A percentile compares a stretch with the other conserved stretches of the same genome.
These are phyloP conservation scores for Brassica cretica DNA, from an alignment of 345 rosid species.

Conservation along the genomic window DNA sequence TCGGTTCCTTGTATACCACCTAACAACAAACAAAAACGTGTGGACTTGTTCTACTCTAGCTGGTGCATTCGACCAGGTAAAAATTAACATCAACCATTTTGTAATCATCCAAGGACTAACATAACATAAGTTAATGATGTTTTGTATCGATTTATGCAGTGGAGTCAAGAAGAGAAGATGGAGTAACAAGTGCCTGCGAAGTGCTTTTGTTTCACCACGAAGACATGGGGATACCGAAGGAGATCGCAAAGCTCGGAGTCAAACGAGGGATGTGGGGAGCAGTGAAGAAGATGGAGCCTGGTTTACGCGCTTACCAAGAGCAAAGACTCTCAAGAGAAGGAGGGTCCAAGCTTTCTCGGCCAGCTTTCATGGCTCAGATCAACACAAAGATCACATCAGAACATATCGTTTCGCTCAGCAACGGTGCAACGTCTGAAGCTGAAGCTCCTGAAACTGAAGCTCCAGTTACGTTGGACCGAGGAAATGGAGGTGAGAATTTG, in stretches of 20 bases:
- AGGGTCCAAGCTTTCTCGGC: conserved; percentile 45
- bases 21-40: conserved; percentile 59
- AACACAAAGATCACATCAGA: conserved; percentile 55
- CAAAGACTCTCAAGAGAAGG: conserved; percentile 46
- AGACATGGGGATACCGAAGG: conserved; percentile 88
- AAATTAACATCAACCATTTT: not conserved
- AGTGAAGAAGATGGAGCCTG: conserved; percentile 82
- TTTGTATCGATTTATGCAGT: conserved; percentile 38
- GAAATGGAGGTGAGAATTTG: conserved; percentile 42
- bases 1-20: conserved; percentile 53
- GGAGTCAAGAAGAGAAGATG: conserved; percentile 57
- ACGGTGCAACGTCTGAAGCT: conserved; percentile 20
- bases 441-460: conserved; percentile 29
- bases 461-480: conserved; percentile 24
- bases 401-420: conserved; percentile 38
- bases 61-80: conserved; percentile 85
- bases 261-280: conserved; percentile 88
- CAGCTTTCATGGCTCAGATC: conserved; percentile 64
- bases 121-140: not conserved
- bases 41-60: conserved; percentile 77
- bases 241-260: conserved; percentile 81
- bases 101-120: not conserved
- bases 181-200: conserved; percentile 65
- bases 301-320: conserved; percentile 64
- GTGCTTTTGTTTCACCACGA: conserved; percentile 76